phyloP scores from a whole-genome alignment of 768 basidiomycete genomes.

The Mrakia frigida region DNA sequence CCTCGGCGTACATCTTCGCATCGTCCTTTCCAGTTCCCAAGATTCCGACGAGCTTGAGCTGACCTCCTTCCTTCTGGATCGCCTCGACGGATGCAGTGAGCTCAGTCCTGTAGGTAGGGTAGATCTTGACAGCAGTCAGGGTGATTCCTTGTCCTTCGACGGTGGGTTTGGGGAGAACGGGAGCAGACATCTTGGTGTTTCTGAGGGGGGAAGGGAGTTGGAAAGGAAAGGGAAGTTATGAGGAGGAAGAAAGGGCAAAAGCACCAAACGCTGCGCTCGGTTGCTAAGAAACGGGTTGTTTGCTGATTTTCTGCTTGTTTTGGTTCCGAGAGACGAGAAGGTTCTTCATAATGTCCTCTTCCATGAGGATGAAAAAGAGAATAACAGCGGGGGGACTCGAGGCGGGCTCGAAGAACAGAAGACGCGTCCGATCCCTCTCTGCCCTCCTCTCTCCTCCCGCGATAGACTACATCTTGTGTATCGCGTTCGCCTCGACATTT shows the following conservation, averaged over 20 bases:
- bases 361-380: too few species aligned
- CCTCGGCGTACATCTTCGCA: slow-evolving; percentile 49
- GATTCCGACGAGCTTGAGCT: slow-evolving; percentile 69
- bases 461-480: too few species aligned
- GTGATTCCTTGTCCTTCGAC: slow-evolving; percentile 22
- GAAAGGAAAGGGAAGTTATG: not conserved
- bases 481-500: too few species aligned
- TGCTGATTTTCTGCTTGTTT: too few species aligned
- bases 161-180: not conserved
- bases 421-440: too few species aligned
- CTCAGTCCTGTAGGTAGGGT: slow-evolving; percentile 31
- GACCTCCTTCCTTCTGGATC: slow-evolving; percentile 15
- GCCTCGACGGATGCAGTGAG: slow-evolving; percentile 20
- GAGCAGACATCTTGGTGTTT: not conserved
- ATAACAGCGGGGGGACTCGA: too few species aligned
- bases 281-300: not conserved
- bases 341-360: too few species aligned
- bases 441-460: too few species aligned
- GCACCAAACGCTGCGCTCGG: not conserved
- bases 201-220: not conserved
- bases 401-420: too few species aligned
- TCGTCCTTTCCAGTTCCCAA: slow-evolving; percentile 60
- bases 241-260: not conserved
- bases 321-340: too few species aligned
- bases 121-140: slow-evolving; percentile 32